Conservation (phyloP, 2,329 filamentous ascomycete species). For the Fusarium penzigii region DNA sequence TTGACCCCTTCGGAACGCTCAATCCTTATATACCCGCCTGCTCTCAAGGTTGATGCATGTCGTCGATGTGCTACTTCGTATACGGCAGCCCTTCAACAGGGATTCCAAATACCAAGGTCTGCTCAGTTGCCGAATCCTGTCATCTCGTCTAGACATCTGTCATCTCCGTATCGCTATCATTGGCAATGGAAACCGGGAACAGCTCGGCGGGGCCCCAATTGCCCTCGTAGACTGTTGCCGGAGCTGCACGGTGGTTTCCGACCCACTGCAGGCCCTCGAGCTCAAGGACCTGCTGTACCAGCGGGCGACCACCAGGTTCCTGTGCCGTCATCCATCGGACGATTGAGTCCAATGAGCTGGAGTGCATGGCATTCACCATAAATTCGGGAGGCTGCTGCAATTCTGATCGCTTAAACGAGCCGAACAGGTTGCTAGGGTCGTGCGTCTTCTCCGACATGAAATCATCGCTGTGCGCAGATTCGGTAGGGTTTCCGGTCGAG, state of each 20-base stretch:
- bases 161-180: conserved; percentile 58
- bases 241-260: conserved; percentile 71
- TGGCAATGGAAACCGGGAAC: conserved; percentile 38
- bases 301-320: conserved; percentile 71
- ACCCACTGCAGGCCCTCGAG: conserved; percentile 81
- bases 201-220: conserved; percentile 83
- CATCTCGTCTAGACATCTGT: conserved; percentile 50
- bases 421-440: conserved; percentile 42
- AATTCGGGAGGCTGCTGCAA: conserved; percentile 72
- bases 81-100: conserved; percentile 23
- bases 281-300: conserved; percentile 70
- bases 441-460: conserved; percentile 34
- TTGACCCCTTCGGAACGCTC: conserved; percentile 8
- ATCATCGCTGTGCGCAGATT: conserved; percentile 39
- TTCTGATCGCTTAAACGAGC: conserved; percentile 50
- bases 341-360: conserved; percentile 77
- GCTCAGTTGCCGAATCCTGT: not conserved
- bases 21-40: conserved; percentile 20
- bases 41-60: conserved; percentile 25
- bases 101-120: conserved; percentile 31
- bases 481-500: conserved; percentile 56
- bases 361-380: conserved; percentile 77
- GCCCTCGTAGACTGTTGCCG: conserved; percentile 94
- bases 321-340: conserved; percentile 87
- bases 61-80: conserved; percentile 19